Evolutionary conservation across 108 stramenopile genomes (phyloP).

Genomic region (Nitzschia sp.): DNA sequence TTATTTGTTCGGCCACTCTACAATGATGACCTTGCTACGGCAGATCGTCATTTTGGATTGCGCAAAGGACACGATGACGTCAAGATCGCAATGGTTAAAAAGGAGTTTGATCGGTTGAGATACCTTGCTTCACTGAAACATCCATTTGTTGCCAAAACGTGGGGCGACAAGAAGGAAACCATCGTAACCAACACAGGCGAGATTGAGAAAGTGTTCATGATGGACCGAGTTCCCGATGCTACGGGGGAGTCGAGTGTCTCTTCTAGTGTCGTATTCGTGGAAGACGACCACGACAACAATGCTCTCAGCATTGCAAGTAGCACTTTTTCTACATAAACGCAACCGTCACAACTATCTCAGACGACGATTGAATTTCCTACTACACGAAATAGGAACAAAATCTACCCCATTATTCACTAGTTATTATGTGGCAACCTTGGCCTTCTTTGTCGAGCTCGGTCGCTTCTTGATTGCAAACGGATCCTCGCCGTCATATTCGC

Average conservation of each 20-base stretch:
- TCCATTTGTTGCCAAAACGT: slow-evolving; percentile 9
- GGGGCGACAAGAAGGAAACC: background rate
- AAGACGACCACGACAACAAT: background rate
- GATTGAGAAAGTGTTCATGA: background rate
- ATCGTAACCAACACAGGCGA: background rate
- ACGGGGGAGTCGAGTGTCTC: background rate
- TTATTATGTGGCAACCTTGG: no score
- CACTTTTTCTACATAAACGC: background rate
- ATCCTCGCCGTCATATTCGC: background rate
- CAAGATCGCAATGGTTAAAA: slow-evolving; percentile 21
- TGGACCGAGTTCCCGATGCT: background rate
- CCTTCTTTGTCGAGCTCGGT: background rate
- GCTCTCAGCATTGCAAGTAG: background rate
- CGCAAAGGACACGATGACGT: slow-evolving; percentile 6
- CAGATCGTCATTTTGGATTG: slow-evolving; percentile 16
- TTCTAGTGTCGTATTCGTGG: slow-evolving; percentile 4
- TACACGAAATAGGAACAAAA: background rate
- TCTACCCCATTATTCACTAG: no score
- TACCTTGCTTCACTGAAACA: slow-evolving; percentile 19
- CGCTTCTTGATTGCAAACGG: background rate
- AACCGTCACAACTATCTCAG: background rate
- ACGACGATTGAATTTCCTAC: background rate
- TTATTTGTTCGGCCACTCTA: slow-evolving; percentile 25
- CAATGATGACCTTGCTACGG: slow-evolving; percentile 25
- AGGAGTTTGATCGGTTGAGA: slow-evolving; percentile 25